A percentile compares a stretch with the other conserved stretches of the same genome.
These are phyloP conservation scores for Chalciporus piperatoides DNA, from an alignment of 1,284 basidiomycete genomes.

Conservation along the genomic window DNA sequence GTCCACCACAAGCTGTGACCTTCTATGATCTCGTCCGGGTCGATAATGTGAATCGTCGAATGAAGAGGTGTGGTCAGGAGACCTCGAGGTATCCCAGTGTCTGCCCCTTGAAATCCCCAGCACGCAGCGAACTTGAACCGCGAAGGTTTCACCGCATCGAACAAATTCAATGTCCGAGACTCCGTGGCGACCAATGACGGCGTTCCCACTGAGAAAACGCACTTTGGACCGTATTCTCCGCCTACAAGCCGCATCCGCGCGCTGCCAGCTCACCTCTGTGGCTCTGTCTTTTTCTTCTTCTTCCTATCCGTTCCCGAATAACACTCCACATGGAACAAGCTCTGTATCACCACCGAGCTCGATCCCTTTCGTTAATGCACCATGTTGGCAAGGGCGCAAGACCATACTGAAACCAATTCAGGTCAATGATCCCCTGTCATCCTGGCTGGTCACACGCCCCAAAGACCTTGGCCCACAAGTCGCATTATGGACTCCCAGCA, in stretches of 20 bases:
- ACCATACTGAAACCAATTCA: conserved; percentile 8
- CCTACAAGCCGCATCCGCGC: conserved; percentile 5
- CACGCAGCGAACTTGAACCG: conserved; percentile 13
- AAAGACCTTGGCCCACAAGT: conserved; percentile 12
- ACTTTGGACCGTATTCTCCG: not conserved
- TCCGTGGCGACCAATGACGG: conserved; percentile 21
- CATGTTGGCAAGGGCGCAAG: conserved; percentile 18
- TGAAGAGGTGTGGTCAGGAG: conserved; percentile 1
- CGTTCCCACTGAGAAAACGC: not conserved
- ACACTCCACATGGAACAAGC: conserved; percentile 4
- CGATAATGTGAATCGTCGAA: conserved; percentile 8
- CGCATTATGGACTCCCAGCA: conserved; percentile 10
- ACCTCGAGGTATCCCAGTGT: conserved; percentile 20
- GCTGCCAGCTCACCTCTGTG: conserved; percentile 15
- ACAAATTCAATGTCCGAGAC: conserved; percentile 32
- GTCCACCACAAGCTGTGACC: conserved; percentile 2
- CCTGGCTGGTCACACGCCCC: conserved; percentile 11
- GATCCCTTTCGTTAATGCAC: conserved; percentile 18
- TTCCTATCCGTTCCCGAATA: conserved; percentile 5
- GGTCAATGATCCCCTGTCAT: conserved; percentile 17
- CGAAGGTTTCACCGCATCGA: conserved; percentile 25
- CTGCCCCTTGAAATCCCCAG: not conserved
- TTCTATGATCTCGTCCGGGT: not conserved
- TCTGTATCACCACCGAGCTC: conserved; percentile 15
- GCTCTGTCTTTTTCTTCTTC: conserved; percentile 5